Base-by-base conservation (phyloP, 202 grass and related monocot genomes). In the Eragrostis tef region DNA sequence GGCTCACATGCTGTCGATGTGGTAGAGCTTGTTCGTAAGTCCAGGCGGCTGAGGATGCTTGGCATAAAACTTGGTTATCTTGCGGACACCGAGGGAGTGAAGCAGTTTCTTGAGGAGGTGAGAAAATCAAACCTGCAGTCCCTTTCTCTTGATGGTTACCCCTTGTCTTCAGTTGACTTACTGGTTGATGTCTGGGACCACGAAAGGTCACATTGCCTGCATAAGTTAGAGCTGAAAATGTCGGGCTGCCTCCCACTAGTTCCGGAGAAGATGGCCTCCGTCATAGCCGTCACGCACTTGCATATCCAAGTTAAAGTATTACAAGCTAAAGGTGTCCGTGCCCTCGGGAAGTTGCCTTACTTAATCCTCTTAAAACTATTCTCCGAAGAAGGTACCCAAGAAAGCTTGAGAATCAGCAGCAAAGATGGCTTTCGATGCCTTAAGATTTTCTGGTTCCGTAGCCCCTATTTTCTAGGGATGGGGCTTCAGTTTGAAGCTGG, bases 141-240 rank as follows among this genome's bases (percentile, higher is more conserved):
- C 72, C 63, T 84, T 25, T 19, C 69, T 4, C 74, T 84, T 78
- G 65, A 78, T 20, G 17, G 50, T 15, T 84, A 62, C 74, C 74
- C 7, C 4, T 10, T 21, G 66, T 7, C 0, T 46, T 49, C 67
- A 36, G 48, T 83, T 41, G 42, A 27, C 43, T 20, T 70, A 41
- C 44, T 84, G 1, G n/a, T 15, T 25, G 53, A 3, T 53, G 7
- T 1, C 29, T 20, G n/a, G 43, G 6, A 15, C 59, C 4, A 13
- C 7, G 7, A 10, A 6, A 14, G 47, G 11, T 47, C 69, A 17
- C 6, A 34, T 9, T 16, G 9, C 63, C 63, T 84, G 41, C 11
- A 1, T 19, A 84, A 77, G 48, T 69, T 76, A 25, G 81, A 84
- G 63, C 72, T 84, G 17, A 84, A 51, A 77, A 58, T 83, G 3